Evolutionary conservation across 2,329 filamentous ascomycete species (phyloP).

Genomic region (Pseudogymnoascus sp.): DNA sequence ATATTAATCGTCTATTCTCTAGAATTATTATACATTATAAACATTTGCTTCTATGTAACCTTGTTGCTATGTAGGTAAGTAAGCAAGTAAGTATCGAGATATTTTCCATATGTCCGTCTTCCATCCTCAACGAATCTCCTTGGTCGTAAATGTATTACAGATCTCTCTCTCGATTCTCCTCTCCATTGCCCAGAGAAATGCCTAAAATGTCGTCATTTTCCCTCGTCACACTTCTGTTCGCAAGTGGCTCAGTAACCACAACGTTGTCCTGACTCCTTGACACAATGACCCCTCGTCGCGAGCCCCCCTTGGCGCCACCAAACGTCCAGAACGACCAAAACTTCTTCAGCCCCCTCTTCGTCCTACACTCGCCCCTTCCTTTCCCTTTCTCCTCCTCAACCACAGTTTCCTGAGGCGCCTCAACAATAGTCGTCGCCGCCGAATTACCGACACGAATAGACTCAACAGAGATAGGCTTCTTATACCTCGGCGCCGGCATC

Average conservation of each 20-base stretch:
- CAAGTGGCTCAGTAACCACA: neutral
- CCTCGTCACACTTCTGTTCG: too few relatives aligned
- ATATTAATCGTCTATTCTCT: neutral
- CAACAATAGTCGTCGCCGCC: neutral
- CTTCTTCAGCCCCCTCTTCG: neutral
- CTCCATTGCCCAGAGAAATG: neutral
- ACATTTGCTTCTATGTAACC: neutral
- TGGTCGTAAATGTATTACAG: neutral
- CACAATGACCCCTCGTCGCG: neutral
- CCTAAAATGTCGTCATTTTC: too few relatives aligned
- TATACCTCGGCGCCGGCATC: neutral
- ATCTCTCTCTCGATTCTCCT: neutral
- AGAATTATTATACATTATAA: neutral
- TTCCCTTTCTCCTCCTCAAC: neutral
- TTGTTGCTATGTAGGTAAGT: neutral
- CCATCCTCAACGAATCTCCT: neutral
- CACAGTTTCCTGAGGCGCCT: neutral
- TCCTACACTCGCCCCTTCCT: neutral
- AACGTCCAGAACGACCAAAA: neutral
- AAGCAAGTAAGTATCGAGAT: neutral
- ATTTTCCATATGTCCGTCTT: neutral
- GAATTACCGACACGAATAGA: neutral
- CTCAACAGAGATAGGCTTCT: neutral
- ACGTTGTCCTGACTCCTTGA: neutral
- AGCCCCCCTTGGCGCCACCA: neutral